Conservation (phyloP, 2,329 filamentous ascomycete genomes). For the Fusarium sp. region DNA sequence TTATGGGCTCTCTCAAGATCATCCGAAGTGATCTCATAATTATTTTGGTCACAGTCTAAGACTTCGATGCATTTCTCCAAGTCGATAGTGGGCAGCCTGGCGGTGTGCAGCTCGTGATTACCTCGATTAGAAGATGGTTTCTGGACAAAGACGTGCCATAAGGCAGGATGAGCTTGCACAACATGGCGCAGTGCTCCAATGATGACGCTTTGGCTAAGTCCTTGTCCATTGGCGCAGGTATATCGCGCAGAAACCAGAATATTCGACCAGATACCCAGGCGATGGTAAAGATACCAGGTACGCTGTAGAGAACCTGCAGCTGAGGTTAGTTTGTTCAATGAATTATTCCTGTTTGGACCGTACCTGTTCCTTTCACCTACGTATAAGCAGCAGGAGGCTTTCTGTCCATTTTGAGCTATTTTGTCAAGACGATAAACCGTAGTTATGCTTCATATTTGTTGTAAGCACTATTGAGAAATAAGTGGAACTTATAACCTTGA, state of each 20-base stretch:
- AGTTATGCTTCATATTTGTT: not conserved
- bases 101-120: not conserved
- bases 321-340: not conserved
- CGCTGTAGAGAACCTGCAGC: conserved; percentile 10
- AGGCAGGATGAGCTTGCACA: not conserved
- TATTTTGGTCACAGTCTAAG: not conserved
- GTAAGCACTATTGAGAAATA: not conserved
- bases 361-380: not conserved
- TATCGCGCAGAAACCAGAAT: conserved; percentile 32
- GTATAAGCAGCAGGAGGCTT: not conserved
- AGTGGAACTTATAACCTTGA: not conserved
- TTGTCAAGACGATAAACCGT: not conserved
- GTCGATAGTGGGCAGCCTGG: conserved; percentile 20
- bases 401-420: not conserved
- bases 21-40: not conserved
- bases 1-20: conserved; percentile 25
- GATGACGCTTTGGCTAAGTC: not conserved
- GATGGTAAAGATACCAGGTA: conserved; percentile 31
- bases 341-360: accelerated
- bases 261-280: conserved; percentile 26
- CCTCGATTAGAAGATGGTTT: not conserved
- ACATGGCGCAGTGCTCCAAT: not conserved
- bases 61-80: conserved; percentile 23
- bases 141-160: not conserved
- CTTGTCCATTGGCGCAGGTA: not conserved